Base-by-base conservation (phyloP, 169 alveolate species). In the Eimeria necatrix region DNA sequence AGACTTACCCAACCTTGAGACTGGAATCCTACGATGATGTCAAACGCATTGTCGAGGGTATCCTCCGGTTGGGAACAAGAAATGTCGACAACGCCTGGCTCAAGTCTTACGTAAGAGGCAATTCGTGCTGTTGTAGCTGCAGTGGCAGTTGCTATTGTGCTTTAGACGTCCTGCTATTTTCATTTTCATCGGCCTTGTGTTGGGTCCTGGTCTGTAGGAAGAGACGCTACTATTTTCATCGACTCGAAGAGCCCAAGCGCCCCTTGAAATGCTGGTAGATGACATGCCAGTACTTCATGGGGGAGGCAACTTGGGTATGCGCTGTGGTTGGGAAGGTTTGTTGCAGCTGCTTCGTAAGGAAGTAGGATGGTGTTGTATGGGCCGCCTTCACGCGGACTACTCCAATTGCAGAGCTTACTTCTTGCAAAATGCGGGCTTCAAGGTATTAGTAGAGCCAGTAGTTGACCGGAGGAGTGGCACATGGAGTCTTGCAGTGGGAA, bases 401-500 rank as follows among this genome's bases (percentile, higher is more conserved):
- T 81, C 93, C 8, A 93, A 93, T 59, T 84, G 95, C 52, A 85
- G 95, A 3, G 83, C 91, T 18, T 93, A 93, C 80, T 93, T 51
- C 61, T 68, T 93, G 48, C 95, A 83, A 56, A 93, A 96, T 92
- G 96, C 94, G 1, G 96, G 96, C 8, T 95, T 95, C 52, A 93
- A 95, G 48, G 93, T 96, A 51, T 95, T 96, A 26, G 97, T 96
- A 22, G 97, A 96, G 74, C 97, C 97, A 10, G 96, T 86, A 6
- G 96, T 96, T 18, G 96, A 95, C 90, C 68, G 96, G 41, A 80
- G 94, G 41, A 95, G 81, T 18, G 95, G 95, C 70, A 81, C 80
- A 20, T 96, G 97, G 97, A 91, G 97, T 91, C 96, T 96, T 10
- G 81, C 96, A 12, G 95, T 96, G 26, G 97, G 97, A 26, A 95